Evolutionary conservation across 306 rosid species (phyloP).

Genomic region (Quillaja saponaria): DNA sequence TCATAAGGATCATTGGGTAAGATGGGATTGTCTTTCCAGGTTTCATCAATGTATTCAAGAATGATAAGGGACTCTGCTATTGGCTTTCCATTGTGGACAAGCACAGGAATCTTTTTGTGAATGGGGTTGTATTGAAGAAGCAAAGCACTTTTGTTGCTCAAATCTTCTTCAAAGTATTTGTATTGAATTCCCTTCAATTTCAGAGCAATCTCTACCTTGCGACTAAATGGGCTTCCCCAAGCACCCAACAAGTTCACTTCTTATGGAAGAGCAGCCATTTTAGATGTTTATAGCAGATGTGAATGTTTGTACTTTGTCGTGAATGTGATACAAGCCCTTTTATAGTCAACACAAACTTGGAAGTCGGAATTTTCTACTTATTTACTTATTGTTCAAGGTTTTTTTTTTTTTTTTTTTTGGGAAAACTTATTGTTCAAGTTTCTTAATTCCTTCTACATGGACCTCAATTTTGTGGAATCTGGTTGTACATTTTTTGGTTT

Average conservation of each 20-base stretch:
- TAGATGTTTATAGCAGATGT: no score
- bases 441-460: no score
- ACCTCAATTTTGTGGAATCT: no score
- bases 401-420: no score
- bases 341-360: no score
- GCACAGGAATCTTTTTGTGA: conserved; percentile 52
- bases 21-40: conserved; percentile 40
- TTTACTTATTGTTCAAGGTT: no score
- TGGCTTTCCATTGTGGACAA: conserved; percentile 51
- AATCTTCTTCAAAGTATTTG: conserved; percentile 40
- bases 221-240: conserved; percentile 45
- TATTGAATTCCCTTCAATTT: conserved; percentile 55
- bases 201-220: conserved; percentile 50
- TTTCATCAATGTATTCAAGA: conserved; percentile 53
- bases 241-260: conserved; percentile 42
- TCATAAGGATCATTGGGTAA: conserved; percentile 47
- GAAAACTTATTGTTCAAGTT: no score
- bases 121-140: conserved; percentile 60
- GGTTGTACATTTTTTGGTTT: no score
- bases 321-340: no score
- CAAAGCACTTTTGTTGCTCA: conserved; percentile 35
- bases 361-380: no score
- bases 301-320: no score
- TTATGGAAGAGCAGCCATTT: conserved; percentile 29
- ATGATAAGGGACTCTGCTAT: conserved; percentile 58